phyloP scores from a whole-genome alignment of 805 yeast genomes.

The Teunomyces tritomae region DNA sequence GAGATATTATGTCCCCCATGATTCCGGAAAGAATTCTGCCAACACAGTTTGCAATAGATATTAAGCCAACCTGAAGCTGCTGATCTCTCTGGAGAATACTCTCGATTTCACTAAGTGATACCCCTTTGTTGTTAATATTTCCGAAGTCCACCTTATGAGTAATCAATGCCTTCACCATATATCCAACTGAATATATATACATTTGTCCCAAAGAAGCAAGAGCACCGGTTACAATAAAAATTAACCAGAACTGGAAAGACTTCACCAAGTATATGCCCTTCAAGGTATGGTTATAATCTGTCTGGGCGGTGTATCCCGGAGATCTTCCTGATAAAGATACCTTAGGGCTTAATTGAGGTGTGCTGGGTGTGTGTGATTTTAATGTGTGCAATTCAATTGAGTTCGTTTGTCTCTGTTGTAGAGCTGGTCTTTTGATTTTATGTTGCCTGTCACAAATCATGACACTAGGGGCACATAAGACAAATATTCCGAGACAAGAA shows the following conservation, averaged over 20 bases:
- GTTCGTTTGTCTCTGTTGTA: constrained; percentile 5
- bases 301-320: constrained; percentile 3
- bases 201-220: constrained; percentile 45
- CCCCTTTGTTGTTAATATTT: neutral
- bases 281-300: neutral
- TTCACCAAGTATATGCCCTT: constrained; percentile 18
- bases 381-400: constrained; percentile 8
- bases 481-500: constrained; percentile 39
- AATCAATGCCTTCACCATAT: constrained; percentile 41
- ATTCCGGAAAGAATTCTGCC: constrained; percentile 68
- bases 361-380: constrained; percentile 6
- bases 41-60: constrained; percentile 63
- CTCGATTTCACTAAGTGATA: constrained; percentile 17
- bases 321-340: constrained; percentile 5
- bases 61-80: constrained; percentile 68
- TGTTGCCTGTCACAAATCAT: constrained; percentile 38
- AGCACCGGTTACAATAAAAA: constrained; percentile 36
- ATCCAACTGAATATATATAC: constrained; percentile 47
- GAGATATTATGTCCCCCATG: constrained; percentile 57
- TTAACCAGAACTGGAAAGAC: constrained; percentile 35
- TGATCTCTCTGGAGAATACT: constrained; percentile 52
- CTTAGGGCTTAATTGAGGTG: constrained; percentile 8
- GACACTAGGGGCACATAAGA: constrained; percentile 48
- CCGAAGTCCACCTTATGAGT: constrained; percentile 10
- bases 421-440: constrained; percentile 4